Base-by-base conservation (phyloP, 768 basidiomycete species). In the Naganishia friedmannii region DNA sequence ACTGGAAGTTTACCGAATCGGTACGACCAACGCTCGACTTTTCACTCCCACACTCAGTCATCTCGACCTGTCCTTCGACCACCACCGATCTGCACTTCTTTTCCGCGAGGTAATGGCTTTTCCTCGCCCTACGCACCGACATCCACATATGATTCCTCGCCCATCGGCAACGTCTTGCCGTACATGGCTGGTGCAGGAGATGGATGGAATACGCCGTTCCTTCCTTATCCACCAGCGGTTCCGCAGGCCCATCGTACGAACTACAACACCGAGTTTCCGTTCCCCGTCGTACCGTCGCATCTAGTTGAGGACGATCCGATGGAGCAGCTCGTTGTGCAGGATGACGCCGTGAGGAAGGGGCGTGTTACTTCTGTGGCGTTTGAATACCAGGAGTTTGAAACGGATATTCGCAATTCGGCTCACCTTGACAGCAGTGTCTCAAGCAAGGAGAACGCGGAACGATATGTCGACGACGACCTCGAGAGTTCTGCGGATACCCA, bases 381-480 rank as follows among this genome's bases (percentile, higher is more conserved):
- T 39, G 68, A 69, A 21, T 69, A 69, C 53, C 68, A 69, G 28
- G 68, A 57, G n/a, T 69, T 69, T 34, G 68, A 69, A 34, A 69
- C 68, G 26, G 54, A 55, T 23, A 0, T 48, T 31, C 56, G 60
- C 8, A 63, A 63, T 17, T 63, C 60, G 5, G 42, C 8, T 28
- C 60, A 63, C 2, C 37, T 45, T 10, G 42, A 26, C 19, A 42
- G 37, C 19, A 28, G 39, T 19, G 26, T 42, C 29, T 26, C 23
- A 19, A 45, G 37, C 28, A 29, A 42, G 9, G 60, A 63, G 39
- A n/a, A 45, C 39, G 17, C 4, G 7, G 60, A 21, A 1, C n/a
- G 42, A 45, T 28, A 12, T 15, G 60, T 17, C 39, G 29, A 23
- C 31, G 60, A 45, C 37, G 42, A 63, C 26, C 1, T 13, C 17